phyloP scores from a whole-genome alignment of 306 rosid genomes.

The Oemleria cerasiformis region DNA sequence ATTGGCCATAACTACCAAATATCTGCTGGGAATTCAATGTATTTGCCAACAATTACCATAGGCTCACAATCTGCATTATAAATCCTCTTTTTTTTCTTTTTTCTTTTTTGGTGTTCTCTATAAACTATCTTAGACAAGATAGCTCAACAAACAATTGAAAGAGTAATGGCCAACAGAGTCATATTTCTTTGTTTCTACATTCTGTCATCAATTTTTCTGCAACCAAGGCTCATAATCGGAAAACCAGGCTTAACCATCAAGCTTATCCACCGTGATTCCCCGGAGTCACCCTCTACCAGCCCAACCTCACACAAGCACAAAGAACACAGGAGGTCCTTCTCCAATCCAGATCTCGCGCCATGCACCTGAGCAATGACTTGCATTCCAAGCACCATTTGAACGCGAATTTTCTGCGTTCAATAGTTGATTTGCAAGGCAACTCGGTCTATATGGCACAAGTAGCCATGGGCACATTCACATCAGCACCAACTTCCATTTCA shows the following conservation, averaged over 20 bases:
- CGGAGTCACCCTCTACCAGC: not conserved
- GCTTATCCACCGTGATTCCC: not conserved
- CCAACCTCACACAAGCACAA: not conserved
- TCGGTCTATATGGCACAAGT: not conserved
- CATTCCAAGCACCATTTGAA: not conserved
- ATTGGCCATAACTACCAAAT: too few relatives aligned
- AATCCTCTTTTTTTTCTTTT: too few relatives aligned
- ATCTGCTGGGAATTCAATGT: not conserved
- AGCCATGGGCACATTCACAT: constrained; percentile 5
- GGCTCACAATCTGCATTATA: not conserved
- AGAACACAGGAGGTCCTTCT: not conserved
- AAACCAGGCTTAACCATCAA: not conserved
- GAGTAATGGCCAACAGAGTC: not conserved
- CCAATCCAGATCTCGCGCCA: not conserved
- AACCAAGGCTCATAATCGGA: not conserved
- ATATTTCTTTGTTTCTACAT: not conserved
- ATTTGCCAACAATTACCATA: not conserved
- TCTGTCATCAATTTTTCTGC: not conserved
- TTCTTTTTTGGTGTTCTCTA: too few relatives aligned
- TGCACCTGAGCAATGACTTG: not conserved
- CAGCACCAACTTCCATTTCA: not conserved
- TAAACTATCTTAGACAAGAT: too few relatives aligned
- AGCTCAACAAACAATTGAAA: not conserved
- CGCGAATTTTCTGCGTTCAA: not conserved
- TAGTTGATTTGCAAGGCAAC: not conserved